phyloP scores from a whole-genome alignment of 257 asterid genomes.

The Przewalskia tangutica region DNA sequence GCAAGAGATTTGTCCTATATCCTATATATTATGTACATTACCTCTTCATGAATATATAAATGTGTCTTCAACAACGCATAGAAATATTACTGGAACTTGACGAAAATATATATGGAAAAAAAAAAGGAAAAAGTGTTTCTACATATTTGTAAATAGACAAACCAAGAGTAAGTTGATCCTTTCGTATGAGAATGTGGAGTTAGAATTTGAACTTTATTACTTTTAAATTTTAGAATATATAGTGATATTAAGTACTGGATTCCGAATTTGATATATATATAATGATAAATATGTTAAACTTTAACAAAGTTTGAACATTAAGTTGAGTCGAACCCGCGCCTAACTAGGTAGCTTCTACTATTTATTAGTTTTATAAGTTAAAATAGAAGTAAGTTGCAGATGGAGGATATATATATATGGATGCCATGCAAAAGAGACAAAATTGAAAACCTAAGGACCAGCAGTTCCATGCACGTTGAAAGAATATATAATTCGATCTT shows the following conservation, averaged over 20 bases:
- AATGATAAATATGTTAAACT: too few species aligned
- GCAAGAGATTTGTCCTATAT: neutral
- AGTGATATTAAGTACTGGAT: neutral
- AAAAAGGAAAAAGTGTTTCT: neutral
- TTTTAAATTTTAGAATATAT: neutral
- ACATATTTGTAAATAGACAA: too few species aligned
- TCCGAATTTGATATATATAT: too few species aligned
- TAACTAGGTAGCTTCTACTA: too few species aligned
- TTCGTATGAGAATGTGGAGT: neutral
- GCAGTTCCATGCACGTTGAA: slow-evolving; percentile 8
- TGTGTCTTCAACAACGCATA: neutral
- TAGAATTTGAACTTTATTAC: neutral
- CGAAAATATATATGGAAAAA: neutral
- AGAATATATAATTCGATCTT: neutral
- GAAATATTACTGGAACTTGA: neutral
- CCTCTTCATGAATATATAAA: neutral
- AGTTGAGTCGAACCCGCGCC: neutral
- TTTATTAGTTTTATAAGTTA: neutral
- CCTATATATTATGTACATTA: neutral
- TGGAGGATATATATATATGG: neutral
- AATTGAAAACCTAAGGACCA: slow-evolving; percentile 9
- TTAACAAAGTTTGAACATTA: too few species aligned
- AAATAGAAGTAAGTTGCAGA: neutral
- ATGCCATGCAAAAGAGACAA: slow-evolving; percentile 9
- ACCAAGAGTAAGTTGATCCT: neutral